phyloP scores from a whole-genome alignment of 2,329 filamentous ascomycete species.

The Calycina marina region DNA sequence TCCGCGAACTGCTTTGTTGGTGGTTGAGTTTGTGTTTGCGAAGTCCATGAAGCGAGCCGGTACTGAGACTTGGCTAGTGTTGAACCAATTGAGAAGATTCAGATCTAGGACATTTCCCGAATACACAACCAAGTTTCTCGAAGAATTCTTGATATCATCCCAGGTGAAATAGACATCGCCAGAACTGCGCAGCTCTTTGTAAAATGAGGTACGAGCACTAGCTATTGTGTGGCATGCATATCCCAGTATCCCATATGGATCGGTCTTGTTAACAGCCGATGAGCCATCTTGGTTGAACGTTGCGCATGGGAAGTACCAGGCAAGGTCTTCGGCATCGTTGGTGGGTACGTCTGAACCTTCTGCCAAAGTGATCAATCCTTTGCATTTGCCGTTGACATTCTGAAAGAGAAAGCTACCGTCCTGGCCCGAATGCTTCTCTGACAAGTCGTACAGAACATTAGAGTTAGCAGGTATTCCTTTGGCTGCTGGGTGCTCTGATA shows the following conservation, averaged over 20 bases:
- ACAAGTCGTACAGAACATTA: conserved; percentile 80
- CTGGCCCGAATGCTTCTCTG: conserved; percentile 66
- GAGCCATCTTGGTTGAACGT: conserved; percentile 92
- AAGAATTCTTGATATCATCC: conserved; percentile 81
- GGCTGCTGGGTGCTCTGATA: conserved; percentile 66
- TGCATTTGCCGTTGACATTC: conserved; percentile 95
- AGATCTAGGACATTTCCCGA: conserved; percentile 88
- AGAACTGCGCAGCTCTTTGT: conserved; percentile 45
- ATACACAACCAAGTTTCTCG: conserved; percentile 85
- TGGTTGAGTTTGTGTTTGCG: conserved; percentile 45
- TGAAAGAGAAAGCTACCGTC: conserved; percentile 97
- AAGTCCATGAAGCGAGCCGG: conserved; percentile 70
- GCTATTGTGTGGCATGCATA: conserved; percentile 78
- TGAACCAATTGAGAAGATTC: conserved; percentile 80
- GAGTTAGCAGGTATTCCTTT: conserved; percentile 57
- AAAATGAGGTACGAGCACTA: conserved; percentile 58
- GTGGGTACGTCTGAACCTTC: conserved; percentile 65
- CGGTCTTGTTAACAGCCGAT: conserved; percentile 56
- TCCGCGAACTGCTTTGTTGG: conserved; percentile 55
- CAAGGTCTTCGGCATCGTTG: conserved; percentile 57
- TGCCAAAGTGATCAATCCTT: conserved; percentile 66
- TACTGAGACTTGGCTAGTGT: conserved; percentile 61
- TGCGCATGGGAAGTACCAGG: conserved; percentile 94
- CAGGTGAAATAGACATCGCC: conserved; percentile 95
- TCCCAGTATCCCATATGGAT: conserved; percentile 64